phyloP scores from a whole-genome alignment of 331 rosid genomes.

The Quercus phellos region DNA sequence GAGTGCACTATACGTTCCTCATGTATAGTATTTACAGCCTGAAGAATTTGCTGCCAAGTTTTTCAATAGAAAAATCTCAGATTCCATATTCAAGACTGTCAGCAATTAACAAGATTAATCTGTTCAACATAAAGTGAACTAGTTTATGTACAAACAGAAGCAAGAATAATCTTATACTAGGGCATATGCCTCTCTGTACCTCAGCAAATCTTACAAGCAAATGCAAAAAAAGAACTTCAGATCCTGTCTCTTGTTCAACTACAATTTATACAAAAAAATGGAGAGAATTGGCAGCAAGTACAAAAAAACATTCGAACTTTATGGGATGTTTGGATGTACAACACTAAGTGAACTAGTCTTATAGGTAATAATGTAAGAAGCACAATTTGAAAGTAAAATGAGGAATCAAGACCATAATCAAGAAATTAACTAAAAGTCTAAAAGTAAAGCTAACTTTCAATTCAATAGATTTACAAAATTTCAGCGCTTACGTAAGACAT shows the following conservation, averaged over 20 bases:
- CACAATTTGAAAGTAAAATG: not conserved
- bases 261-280: not conserved
- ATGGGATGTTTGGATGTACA: not conserved
- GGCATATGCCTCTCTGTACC: not conserved
- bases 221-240: not conserved
- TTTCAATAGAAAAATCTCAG: slow-evolving; percentile 17
- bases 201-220: not conserved
- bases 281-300: not conserved
- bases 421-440: not conserved
- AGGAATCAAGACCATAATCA: not conserved
- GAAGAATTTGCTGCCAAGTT: slow-evolving; percentile 81
- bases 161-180: not conserved
- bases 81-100: not conserved
- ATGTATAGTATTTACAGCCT: slow-evolving; percentile 92
- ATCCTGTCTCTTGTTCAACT: not conserved
- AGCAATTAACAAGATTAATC: not conserved
- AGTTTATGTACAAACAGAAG: not conserved
- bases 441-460: not conserved
- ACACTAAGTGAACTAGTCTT: not conserved
- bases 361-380: not conserved
- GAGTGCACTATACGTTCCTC: slow-evolving; percentile 99
- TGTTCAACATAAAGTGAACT: not conserved
- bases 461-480: not conserved
- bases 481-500: slow-evolving; percentile 14
- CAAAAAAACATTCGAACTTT: not conserved